Conservation (phyloP, 2,329 filamentous ascomycete genomes). For the Neofusicoccum umdonicola region DNA sequence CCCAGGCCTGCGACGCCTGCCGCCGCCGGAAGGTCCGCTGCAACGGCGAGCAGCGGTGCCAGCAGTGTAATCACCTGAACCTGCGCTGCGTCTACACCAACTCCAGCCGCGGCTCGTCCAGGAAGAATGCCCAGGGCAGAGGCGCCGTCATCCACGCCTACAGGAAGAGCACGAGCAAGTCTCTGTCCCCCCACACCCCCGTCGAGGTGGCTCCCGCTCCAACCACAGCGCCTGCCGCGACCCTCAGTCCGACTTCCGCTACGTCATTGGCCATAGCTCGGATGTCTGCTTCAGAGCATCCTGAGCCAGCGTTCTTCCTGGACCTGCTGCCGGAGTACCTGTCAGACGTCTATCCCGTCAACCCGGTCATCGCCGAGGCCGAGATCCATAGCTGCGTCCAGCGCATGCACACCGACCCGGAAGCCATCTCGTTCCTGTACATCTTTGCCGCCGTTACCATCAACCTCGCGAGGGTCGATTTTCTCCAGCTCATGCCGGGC, state of each 20-base stretch:
- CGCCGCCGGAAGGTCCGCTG: conserved; percentile 75
- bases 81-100: conserved; percentile 72
- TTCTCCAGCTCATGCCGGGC: conserved; percentile 24
- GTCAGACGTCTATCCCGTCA: conserved; percentile 47
- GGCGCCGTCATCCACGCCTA: conserved; percentile 72
- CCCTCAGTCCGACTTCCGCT: not conserved
- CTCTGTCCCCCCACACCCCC: not conserved
- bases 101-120: conserved; percentile 73
- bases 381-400: conserved; percentile 37
- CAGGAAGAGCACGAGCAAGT: conserved; percentile 47
- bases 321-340: conserved; percentile 47
- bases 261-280: conserved; percentile 45
- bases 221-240: not conserved
- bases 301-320: conserved; percentile 34
- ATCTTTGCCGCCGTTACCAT: conserved; percentile 37
- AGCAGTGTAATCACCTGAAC: conserved; percentile 66
- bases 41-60: conserved; percentile 68
- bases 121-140: conserved; percentile 71
- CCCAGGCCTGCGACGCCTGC: conserved; percentile 66
- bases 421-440: conserved; percentile 41
- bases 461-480: not conserved
- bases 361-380: conserved; percentile 44
- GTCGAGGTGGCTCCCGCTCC: not conserved
- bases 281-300: conserved; percentile 51
- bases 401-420: conserved; percentile 25